Conservation (phyloP, 208 protist species). For the Histomonas meleagridis region DNA sequence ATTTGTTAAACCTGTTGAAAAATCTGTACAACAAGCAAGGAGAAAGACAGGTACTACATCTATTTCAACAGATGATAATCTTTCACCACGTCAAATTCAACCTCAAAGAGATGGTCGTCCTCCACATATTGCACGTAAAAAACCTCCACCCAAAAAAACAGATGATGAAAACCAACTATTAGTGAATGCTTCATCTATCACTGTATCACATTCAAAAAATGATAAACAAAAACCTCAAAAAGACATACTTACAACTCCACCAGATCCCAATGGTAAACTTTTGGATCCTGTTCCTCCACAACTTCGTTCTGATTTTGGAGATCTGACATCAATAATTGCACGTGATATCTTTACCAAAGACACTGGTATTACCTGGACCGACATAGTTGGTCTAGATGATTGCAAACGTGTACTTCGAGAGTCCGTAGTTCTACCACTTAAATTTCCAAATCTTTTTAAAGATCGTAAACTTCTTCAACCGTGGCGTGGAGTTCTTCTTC, state of each 20-base stretch:
- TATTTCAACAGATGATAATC: not conserved
- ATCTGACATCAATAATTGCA: not conserved
- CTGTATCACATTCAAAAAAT: too few species aligned
- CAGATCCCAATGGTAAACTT: not conserved
- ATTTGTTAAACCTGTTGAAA: not conserved
- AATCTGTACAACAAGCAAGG: too few species aligned
- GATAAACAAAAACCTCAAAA: too few species aligned
- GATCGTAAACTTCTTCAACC: constrained; percentile 38
- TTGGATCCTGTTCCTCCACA: not conserved
- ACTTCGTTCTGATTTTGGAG: not conserved
- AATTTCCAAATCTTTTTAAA: constrained; percentile 43
- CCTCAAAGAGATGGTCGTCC: not conserved
- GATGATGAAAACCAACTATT: too few species aligned
- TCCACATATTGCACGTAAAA: not conserved
- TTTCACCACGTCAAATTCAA: too few species aligned
- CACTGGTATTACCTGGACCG: not conserved
- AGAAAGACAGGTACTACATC: too few species aligned
- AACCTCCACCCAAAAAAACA: not conserved
- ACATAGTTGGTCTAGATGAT: constrained; percentile 15
- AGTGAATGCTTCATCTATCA: too few species aligned
- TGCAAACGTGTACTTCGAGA: constrained; percentile 45
- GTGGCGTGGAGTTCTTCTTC: constrained; percentile 68
- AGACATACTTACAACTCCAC: not conserved
- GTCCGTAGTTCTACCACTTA: constrained; percentile 43
- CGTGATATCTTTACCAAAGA: not conserved